phyloP scores from a whole-genome alignment of 2,329 filamentous ascomycete genomes.

The Plenodomus biglobosus region DNA sequence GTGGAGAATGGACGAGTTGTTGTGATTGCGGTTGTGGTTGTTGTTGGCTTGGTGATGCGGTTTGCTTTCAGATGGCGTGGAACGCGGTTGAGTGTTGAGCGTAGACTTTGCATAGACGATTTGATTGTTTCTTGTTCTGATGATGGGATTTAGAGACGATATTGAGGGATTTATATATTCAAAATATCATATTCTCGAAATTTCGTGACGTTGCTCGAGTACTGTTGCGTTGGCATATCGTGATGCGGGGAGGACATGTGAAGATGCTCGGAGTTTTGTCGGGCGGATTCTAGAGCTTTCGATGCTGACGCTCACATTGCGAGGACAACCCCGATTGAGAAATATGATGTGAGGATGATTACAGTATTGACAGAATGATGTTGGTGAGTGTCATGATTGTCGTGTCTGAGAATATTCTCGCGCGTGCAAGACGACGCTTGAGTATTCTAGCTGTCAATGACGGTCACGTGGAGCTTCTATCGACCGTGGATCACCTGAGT shows the following conservation, averaged over 20 bases:
- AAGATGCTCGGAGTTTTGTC: slow-evolving; percentile 27
- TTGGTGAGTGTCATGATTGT: too few species aligned
- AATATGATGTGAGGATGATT: neutral
- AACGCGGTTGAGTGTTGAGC: slow-evolving; percentile 34
- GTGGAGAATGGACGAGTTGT: slow-evolving; percentile 22
- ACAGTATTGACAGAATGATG: too few species aligned
- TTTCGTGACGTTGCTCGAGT: slow-evolving; percentile 15
- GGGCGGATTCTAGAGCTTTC: slow-evolving; percentile 28
- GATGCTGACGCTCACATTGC: slow-evolving; percentile 8
- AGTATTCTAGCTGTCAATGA: too few species aligned
- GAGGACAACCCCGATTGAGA: neutral
- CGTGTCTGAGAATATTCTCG: too few species aligned
- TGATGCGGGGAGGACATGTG: slow-evolving; percentile 15
- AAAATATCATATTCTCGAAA: slow-evolving; percentile 30
- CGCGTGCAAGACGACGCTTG: too few species aligned
- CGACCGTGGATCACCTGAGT: too few species aligned
- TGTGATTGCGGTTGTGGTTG: slow-evolving; percentile 12
- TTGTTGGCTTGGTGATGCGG: slow-evolving; percentile 32
- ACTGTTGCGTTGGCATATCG: slow-evolving; percentile 5
- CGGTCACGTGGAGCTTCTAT: too few species aligned
- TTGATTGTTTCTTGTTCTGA: slow-evolving; percentile 32
- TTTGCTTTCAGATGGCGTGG: slow-evolving; percentile 29
- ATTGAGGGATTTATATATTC: slow-evolving; percentile 34
- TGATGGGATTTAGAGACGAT: slow-evolving; percentile 14
- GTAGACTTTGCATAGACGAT: slow-evolving; percentile 43